Percentiles rank a stretch among this genome's conserved stretches.
These are phyloP conservation scores for Penstemon eatonii DNA, from an alignment of 257 asterid species.

Conservation along the genomic window DNA sequence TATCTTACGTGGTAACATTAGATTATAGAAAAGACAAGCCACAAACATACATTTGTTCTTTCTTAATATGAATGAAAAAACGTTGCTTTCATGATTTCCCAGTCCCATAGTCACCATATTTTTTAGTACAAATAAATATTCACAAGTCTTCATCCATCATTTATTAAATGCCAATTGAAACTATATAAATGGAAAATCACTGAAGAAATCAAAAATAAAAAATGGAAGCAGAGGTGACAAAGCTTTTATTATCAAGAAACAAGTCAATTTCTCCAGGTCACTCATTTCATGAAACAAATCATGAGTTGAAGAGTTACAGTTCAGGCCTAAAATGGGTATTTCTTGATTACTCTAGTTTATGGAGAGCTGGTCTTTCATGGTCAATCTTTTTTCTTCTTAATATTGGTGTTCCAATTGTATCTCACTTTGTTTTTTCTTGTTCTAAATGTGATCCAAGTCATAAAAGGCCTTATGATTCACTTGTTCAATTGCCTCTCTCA, in stretches of 20 bases:
- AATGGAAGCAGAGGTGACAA: constrained; percentile 49
- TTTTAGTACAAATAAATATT: background rate
- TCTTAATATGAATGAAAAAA: background rate
- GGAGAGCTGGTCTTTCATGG: constrained; percentile 85
- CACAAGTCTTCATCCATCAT: background rate
- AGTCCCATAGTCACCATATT: background rate
- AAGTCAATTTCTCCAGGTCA: constrained; percentile 27
- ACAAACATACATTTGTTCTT: background rate
- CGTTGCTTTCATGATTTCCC: background rate
- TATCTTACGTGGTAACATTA: too few species aligned
- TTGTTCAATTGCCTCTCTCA: constrained; percentile 71
- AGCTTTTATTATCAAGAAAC: constrained; percentile 28
- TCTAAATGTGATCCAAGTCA: constrained; percentile 58
- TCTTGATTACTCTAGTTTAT: constrained; percentile 66
- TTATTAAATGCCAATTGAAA: background rate
- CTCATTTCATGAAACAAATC: constrained; percentile 31
- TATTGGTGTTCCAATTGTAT: constrained; percentile 66
- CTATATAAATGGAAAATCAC: too few species aligned
- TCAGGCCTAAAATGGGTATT: constrained; percentile 74
- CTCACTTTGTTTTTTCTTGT: constrained; percentile 70
- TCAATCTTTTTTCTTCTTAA: constrained; percentile 72
- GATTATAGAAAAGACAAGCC: too few species aligned
- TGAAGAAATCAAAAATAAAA: background rate
- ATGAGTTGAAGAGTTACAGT: constrained; percentile 50
- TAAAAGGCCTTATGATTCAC: constrained; percentile 58